Conservation (phyloP, 805 yeast genomes). For the Candida manassasensis region DNA sequence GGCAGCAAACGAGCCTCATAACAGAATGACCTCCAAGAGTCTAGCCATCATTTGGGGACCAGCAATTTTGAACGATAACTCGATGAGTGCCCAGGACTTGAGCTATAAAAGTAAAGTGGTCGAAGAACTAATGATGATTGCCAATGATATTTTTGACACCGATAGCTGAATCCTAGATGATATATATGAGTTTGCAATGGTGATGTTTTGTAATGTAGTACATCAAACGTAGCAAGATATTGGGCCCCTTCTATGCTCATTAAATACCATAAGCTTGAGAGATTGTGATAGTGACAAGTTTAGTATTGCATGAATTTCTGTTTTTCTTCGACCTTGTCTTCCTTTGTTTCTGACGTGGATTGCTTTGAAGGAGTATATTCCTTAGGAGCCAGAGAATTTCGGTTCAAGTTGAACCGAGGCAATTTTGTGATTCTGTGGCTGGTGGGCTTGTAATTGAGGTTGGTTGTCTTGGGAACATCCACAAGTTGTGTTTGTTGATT, state of each 20-base stretch:
- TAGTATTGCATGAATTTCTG: constrained; percentile 1
- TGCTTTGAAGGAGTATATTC: not conserved
- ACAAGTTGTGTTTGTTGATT: constrained; percentile 8
- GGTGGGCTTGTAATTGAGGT: not conserved
- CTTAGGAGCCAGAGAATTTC: not conserved
- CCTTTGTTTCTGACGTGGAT: not conserved
- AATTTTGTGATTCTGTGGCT: constrained; percentile 2
- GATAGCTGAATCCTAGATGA: constrained; percentile 30
- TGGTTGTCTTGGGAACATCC: not conserved
- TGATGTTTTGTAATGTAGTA: too few species aligned
- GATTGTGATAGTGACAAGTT: too few species aligned
- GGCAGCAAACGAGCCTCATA: constrained; percentile 53
- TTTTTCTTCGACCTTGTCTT: not conserved
- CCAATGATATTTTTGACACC: constrained; percentile 65
- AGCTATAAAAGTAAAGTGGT: constrained; percentile 72
- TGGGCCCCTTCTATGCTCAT: too few species aligned
- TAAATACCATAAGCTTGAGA: too few species aligned
- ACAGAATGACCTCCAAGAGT: constrained; percentile 79
- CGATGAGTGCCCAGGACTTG: constrained; percentile 65
- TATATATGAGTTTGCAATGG: too few species aligned
- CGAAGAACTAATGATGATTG: constrained; percentile 79
- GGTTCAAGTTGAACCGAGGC: constrained; percentile 4
- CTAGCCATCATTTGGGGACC: constrained; percentile 96
- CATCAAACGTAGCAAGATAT: too few species aligned
- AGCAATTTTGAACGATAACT: constrained; percentile 65